Base-by-base conservation (phyloP, 441 rosid species). In the Codiaeum variegatum region DNA sequence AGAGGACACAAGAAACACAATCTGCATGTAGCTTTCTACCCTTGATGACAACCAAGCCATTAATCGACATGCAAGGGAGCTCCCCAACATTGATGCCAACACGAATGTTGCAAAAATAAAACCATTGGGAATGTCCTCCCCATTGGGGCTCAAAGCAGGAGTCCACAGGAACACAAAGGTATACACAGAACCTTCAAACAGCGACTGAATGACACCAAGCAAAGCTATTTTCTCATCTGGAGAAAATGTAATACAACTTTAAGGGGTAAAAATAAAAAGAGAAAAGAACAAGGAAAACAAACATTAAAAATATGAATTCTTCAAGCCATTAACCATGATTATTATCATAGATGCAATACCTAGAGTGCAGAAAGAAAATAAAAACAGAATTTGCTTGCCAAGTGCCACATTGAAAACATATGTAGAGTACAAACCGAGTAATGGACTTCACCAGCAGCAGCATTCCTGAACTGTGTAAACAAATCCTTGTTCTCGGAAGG, bases 81-180 rank as follows among this genome's bases (percentile, higher is more conserved):
- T 93, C 69, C 98, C 98, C 85, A 91, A 73, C 98, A 91, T 93
- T 15, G 98, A 93, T 71, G 97, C 96, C 76, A 93, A 79, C 98
- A 93, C 91, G 85, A 93, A 91, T 32, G 94, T 93, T 8, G 98
- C 94, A 76, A 93, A 93, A 66, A 93, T 93, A 83, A 93, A 91
- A 79, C 97, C 97, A 79, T 93, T 97, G 67, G 98, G 98, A 76
- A 93, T 93, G 1, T 91, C 94, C 85, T 93, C 97, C 0, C 81
- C 89, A 65, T 89, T 90, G 28, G 98, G 93, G 83, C 98, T 93
- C 81, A 93, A 73, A 74, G 97, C 96, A 70, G 96, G 98, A 61
- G 97, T 91, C 98, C 97, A 93, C 32, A 93, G 96, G 83, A 93
- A 93, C 62, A 93, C 96, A 73, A 93, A 93, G 74, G 97, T 93